phyloP scores from a whole-genome alignment of 768 basidiomycete species.

The Phlebiopsis flavidoalba region DNA sequence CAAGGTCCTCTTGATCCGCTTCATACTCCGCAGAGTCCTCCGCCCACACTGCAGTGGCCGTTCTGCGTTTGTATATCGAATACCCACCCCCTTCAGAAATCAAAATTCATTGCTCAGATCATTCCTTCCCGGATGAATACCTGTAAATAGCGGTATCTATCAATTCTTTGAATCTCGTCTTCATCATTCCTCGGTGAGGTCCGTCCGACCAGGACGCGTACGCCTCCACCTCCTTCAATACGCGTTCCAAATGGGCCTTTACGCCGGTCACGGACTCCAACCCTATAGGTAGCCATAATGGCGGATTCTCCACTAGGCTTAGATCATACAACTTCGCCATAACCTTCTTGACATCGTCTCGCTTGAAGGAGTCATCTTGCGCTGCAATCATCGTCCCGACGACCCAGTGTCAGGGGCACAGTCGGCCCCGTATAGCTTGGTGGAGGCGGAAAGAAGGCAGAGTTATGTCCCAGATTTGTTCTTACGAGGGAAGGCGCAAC shows the following conservation, averaged over 20 bases:
- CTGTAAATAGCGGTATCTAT: too few relatives aligned
- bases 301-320: slow-evolving; percentile 6
- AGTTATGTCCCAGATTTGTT: background rate
- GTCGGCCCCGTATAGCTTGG: background rate
- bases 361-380: background rate
- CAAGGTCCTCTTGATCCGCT: too few relatives aligned
- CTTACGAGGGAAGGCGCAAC: slow-evolving; percentile 16
- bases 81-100: too few relatives aligned
- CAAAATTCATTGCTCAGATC: too few relatives aligned
- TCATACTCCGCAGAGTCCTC: too few relatives aligned
- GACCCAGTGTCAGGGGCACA: background rate
- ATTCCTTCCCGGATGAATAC: too few relatives aligned
- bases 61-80: too few relatives aligned
- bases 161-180: too few relatives aligned
- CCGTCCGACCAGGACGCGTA: slow-evolving; percentile 18
- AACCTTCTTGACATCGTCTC: slow-evolving; percentile 16
- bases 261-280: slow-evolving; percentile 4
- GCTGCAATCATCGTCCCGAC: background rate
- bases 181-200: background rate
- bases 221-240: slow-evolving; percentile 8
- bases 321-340: slow-evolving; percentile 15
- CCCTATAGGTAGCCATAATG: slow-evolving; percentile 17
- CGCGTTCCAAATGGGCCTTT: background rate
- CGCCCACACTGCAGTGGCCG: too few relatives aligned
- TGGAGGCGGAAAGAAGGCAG: background rate